phyloP scores from a whole-genome alignment of 1,284 basidiomycete species.

The Sutorius eximius region DNA sequence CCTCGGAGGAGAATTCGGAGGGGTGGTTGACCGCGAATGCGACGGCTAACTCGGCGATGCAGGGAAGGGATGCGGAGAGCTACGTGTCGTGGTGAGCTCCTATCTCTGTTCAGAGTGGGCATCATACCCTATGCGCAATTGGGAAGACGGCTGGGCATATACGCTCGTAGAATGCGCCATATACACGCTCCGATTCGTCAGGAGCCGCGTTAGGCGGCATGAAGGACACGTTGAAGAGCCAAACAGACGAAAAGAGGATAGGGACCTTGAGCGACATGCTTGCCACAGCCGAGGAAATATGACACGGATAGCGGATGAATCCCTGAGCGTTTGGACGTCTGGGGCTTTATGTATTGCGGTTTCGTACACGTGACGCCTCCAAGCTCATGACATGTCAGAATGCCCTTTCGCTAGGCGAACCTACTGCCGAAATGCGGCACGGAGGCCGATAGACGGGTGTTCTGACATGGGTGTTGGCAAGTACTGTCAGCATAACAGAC shows the following conservation, averaged over 20 bases:
- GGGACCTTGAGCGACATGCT: conserved; percentile 25
- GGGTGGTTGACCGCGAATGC: conserved; percentile 19
- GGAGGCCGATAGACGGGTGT: neutral
- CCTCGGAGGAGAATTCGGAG: conserved; percentile 17
- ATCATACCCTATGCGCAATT: conserved; percentile 24
- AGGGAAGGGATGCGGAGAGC: conserved; percentile 30
- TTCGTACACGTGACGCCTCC: conserved; percentile 23
- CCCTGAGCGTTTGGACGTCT: neutral
- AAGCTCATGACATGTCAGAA: neutral
- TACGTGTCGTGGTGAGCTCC: conserved; percentile 6
- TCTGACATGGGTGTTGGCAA: neutral
- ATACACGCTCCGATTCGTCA: conserved; percentile 21
- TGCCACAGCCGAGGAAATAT: neutral
- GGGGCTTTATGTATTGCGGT: conserved; percentile 15
- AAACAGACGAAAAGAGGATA: conserved; percentile 28
- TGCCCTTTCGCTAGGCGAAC: neutral
- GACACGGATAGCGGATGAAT: neutral
- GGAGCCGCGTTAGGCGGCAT: conserved; percentile 25
- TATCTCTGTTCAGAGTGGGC: too few species aligned
- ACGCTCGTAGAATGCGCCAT: conserved; percentile 22
- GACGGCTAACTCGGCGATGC: conserved; percentile 26
- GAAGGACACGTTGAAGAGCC: conserved; percentile 30
- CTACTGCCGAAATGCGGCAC: conserved; percentile 2
- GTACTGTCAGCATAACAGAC: neutral
- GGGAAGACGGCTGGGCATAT: conserved; percentile 23